Base-by-base conservation (phyloP, 169 alveolate genomes). In the Perkinsus olseni region DNA sequence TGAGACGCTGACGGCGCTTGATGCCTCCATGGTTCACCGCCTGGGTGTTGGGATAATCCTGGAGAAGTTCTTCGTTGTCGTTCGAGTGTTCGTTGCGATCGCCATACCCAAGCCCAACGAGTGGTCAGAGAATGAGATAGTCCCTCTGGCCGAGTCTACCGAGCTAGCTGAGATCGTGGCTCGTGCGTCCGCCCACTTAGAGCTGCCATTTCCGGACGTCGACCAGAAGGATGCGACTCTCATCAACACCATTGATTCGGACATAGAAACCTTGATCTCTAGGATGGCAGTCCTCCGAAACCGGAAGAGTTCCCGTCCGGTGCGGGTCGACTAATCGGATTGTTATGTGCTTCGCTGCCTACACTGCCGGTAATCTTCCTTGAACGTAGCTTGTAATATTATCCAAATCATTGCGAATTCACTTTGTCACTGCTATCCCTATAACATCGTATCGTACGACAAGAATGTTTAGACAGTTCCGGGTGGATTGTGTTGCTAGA, bases 211-310 rank as follows among this genome's bases (percentile, higher is more conserved):
- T 24, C 82, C 82, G 8, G 82, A 62, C 17, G 82, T 62, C 4
- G 82, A 62, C 82, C 82, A 62, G 82, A 62, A 62, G 82, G 82
- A 62, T 62, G 82, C 82, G 82, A 62, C 82, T 21, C 82, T 62
- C 17, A 62, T 62, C 82, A 28, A 62, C 1, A 62, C 34, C 8
- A 62, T 62, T 0, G 82, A 62, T 24, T 21, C 82, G 28, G 82
- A 62, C 34, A 62, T 62, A 21, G 82, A 62, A 8, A 28, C 82
- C 17, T 24, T 62, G 36, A 62, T 62, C 17, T 24, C 31, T 1
- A 4, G 82, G 34, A 62, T 62, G 82, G 82, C 82, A 21, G 17
- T 62, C 17, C 82, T 62, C 1, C 82, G 82, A 3, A 62, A 62
- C 82, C 82, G 82, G 8, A 62, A 62, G 82, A 62, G 82, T 40